Conservation (phyloP, 495 filamentous ascomycete species). For the Trichoderma asperelloides region DNA sequence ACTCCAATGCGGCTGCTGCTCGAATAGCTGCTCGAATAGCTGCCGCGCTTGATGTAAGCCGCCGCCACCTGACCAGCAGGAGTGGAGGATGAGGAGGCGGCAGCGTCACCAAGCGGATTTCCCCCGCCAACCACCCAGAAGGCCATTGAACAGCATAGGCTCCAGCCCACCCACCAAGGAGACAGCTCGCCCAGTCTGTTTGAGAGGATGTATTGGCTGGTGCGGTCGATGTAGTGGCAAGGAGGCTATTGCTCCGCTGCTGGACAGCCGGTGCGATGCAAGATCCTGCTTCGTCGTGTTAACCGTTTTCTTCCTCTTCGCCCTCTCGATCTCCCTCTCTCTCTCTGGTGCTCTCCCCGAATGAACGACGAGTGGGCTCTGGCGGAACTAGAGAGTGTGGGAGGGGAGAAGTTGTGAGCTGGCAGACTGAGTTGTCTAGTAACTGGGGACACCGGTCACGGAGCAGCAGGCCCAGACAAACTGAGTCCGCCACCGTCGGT, state of each 20-base stretch:
- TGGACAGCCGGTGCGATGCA: slow-evolving; percentile 1
- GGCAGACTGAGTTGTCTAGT: neutral
- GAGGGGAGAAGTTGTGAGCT: neutral
- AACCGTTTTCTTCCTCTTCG: neutral
- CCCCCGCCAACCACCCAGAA: slow-evolving; percentile 13
- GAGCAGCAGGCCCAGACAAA: neutral
- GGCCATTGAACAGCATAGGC: slow-evolving; percentile 13
- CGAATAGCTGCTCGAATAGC: neutral
- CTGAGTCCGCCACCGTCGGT: slow-evolving; percentile 2
- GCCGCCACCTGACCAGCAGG: neutral
- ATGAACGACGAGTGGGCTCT: neutral
- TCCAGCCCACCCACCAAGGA: slow-evolving; percentile 2
- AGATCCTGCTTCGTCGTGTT: slow-evolving; percentile 1
- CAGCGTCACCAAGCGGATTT: slow-evolving; percentile 7
- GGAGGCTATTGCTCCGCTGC: neutral
- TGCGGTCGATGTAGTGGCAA: neutral
- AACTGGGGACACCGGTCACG: neutral
- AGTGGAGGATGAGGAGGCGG: neutral
- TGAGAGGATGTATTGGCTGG: neutral
- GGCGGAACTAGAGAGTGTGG: neutral
- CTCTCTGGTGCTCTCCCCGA: neutral
- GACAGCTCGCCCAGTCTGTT: neutral
- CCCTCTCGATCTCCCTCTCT: neutral
- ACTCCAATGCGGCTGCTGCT: neutral
- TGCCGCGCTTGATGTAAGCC: slow-evolving; percentile 4